These are phyloP conservation scores for Pythium rhizo-oryzae DNA, from an alignment of 352 stramenopile genomes.

Conservation along the genomic window DNA sequence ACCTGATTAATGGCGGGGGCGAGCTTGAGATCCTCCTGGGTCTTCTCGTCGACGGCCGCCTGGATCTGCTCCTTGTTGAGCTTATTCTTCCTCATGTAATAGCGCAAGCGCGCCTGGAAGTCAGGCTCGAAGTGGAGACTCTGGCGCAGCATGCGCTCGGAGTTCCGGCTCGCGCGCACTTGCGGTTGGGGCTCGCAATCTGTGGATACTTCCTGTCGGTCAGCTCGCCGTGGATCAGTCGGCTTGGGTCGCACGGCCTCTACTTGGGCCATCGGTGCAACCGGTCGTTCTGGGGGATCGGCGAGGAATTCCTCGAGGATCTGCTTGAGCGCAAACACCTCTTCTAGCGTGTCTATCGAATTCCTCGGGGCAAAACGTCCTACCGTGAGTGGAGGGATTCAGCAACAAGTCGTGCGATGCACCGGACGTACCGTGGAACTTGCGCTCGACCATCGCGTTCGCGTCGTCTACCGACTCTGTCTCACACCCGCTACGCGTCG, in stretches of 20 bases:
- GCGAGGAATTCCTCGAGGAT: constrained; percentile 42
- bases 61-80: constrained; percentile 55
- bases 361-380: background rate
- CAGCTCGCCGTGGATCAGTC: background rate
- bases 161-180: constrained; percentile 33
- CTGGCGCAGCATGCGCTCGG: constrained; percentile 42
- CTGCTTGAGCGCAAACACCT: constrained; percentile 60
- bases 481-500: no score
- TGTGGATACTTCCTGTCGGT: background rate
- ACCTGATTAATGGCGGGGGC: constrained; percentile 65
- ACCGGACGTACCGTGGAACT: constrained; percentile 39
- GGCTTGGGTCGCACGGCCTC: background rate
- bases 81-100: constrained; percentile 43
- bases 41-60: constrained; percentile 36
- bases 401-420: background rate
- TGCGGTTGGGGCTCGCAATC: background rate
- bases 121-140: constrained; percentile 60
- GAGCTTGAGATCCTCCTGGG: constrained; percentile 32
- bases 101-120: constrained; percentile 64
- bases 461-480: background rate
- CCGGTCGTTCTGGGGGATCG: constrained; percentile 7
- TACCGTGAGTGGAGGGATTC: background rate
- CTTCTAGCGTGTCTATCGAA: constrained; percentile 50
- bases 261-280: background rate
- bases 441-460: constrained; percentile 38